These are phyloP conservation scores for Rhodamnia rubescens DNA, from an alignment of 345 rosid genomes.

Conservation along the genomic window DNA sequence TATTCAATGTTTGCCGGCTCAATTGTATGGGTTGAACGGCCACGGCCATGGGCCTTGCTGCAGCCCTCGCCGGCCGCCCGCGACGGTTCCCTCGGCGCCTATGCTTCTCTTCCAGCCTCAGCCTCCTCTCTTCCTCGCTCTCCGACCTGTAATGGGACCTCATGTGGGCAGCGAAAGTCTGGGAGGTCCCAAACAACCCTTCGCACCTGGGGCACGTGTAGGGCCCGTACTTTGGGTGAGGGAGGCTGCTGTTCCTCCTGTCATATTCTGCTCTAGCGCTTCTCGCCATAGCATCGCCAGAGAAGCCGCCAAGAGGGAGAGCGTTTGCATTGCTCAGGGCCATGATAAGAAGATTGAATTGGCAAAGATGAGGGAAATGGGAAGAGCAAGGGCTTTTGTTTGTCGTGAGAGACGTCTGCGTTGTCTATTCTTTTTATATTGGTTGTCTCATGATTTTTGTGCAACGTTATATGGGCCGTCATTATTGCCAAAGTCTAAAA, in stretches of 20 bases:
- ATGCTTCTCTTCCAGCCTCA: constrained; percentile 9
- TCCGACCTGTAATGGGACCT: constrained; percentile 9
- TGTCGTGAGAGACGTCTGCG: too few relatives aligned
- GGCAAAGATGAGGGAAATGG: too few relatives aligned
- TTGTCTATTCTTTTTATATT: too few relatives aligned
- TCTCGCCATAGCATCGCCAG: neutral
- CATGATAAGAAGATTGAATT: neutral
- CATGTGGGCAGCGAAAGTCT: constrained; percentile 18
- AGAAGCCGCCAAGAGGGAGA: neutral
- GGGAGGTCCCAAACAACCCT: neutral
- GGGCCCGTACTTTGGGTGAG: constrained; percentile 11
- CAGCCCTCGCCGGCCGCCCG: neutral
- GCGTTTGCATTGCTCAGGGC: neutral
- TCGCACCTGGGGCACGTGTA: constrained; percentile 20
- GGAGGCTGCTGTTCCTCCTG: constrained; percentile 21
- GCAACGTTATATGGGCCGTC: neutral
- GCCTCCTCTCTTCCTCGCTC: constrained; percentile 5
- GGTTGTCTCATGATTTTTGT: neutral
- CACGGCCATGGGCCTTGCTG: neutral
- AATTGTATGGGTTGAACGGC: neutral
- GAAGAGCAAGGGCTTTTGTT: too few relatives aligned
- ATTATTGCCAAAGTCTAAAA: neutral
- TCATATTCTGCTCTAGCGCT: neutral
- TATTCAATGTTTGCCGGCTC: neutral
- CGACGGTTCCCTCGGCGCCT: neutral